phyloP scores from a whole-genome alignment of 1,139 yeast genomes.

The Zhuliangozyma blackwelliae region DNA sequence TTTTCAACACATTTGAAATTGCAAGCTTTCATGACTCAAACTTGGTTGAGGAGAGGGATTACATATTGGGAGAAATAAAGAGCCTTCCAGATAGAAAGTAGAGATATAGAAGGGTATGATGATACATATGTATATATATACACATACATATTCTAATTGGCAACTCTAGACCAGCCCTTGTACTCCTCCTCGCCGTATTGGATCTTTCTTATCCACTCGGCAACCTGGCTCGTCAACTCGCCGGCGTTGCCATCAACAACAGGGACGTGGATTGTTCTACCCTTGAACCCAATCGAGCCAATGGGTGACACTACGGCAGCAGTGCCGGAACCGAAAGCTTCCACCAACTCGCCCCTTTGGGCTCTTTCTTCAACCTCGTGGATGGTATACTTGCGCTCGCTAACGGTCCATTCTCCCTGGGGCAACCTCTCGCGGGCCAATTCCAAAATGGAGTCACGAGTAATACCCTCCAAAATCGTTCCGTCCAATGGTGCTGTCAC shows the following conservation, averaged over 20 bases:
- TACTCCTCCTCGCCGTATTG: conserved; percentile 83
- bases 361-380: conserved; percentile 75
- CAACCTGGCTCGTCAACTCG: conserved; percentile 69
- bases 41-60: conserved; percentile 76
- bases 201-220: conserved; percentile 81
- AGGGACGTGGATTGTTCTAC: conserved; percentile 70
- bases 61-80: conserved; percentile 70
- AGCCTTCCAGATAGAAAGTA: conserved; percentile 48
- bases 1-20: conserved; percentile 62
- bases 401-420: conserved; percentile 69
- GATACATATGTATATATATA: too few species aligned
- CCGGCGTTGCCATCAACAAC: conserved; percentile 79
- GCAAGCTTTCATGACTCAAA: conserved; percentile 63
- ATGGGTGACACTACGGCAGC: conserved; percentile 97
- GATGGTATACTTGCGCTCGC: conserved; percentile 80
- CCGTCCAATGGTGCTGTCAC: conserved; percentile 97
- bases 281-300: conserved; percentile 77
- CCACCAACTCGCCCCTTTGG: conserved; percentile 74
- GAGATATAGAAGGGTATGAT: too few species aligned
- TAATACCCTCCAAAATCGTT: conserved; percentile 93
- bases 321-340: conserved; percentile 96
- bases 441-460: conserved; percentile 81
- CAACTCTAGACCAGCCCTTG: conserved; percentile 56
- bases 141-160: conserved; percentile 21
- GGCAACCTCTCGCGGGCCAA: conserved; percentile 73